Conservation (phyloP, 179 eudicot species). For the Silene coronaria region DNA sequence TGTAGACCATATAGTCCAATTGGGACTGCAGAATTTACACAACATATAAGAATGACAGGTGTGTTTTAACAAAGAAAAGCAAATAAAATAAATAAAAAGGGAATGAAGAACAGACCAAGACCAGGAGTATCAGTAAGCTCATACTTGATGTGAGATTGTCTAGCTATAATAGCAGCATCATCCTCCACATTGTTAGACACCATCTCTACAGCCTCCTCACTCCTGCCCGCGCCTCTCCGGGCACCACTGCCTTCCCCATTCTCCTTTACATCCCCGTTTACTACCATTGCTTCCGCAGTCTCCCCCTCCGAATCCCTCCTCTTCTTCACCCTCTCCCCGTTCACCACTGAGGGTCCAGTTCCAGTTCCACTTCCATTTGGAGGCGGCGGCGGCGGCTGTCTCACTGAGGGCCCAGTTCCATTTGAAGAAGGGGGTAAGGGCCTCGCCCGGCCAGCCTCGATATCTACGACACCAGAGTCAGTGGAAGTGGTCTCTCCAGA, state of each 20-base stretch:
- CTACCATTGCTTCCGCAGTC: conserved; percentile 11
- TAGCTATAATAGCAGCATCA: conserved; percentile 59
- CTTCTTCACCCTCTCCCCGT: conserved; percentile 34
- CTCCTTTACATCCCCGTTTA: background rate
- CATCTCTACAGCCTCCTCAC: conserved; percentile 40
- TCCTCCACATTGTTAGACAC: conserved; percentile 56
- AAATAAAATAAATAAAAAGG: no score
- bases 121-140: conserved; percentile 94
- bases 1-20: conserved; percentile 85
- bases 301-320: conserved; percentile 49
- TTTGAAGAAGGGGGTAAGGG: conserved; percentile 23
- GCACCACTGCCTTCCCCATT: conserved; percentile 9
- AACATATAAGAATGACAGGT: no score
- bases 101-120: conserved; percentile 50
- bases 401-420: no score
- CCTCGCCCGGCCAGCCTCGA: conserved; percentile 53
- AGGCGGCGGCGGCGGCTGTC: background rate
- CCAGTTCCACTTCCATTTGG: background rate
- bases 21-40: conserved; percentile 52
- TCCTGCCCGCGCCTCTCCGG: conserved; percentile 38
- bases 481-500: conserved; percentile 71
- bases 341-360: no score
- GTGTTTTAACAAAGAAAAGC: no score
- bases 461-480: conserved; percentile 53
- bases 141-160: conserved; percentile 74